These are phyloP conservation scores for Ruellia speciosa DNA, from an alignment of 305 asterid species.

Conservation along the genomic window DNA sequence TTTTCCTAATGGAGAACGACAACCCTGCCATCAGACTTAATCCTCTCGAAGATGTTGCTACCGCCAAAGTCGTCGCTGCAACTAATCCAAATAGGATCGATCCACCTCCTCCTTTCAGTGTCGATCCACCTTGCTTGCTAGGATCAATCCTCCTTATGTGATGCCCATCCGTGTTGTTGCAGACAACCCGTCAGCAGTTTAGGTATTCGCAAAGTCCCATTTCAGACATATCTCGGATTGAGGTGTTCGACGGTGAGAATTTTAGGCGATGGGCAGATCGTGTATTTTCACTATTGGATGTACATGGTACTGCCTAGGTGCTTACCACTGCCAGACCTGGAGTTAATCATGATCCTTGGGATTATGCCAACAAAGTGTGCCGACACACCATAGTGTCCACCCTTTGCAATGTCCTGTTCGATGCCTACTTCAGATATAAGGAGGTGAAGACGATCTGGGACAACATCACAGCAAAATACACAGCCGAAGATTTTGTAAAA, in stretches of 20 bases:
- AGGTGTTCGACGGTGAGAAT: neutral
- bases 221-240: neutral
- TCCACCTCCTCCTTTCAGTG: too few species aligned
- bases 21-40: too few species aligned
- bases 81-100: too few species aligned
- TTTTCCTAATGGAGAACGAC: too few species aligned
- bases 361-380: neutral
- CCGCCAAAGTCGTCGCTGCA: too few species aligned
- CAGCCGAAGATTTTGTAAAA: constrained; percentile 8
- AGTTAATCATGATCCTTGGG: neutral
- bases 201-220: too few species aligned
- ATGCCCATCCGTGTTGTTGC: too few species aligned
- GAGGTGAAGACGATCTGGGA: constrained; percentile 1
- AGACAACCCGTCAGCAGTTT: too few species aligned
- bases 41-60: too few species aligned
- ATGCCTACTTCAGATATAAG: neutral
- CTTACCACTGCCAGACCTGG: neutral
- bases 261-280: constrained; percentile 3
- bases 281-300: neutral
- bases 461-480: neutral
- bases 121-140: too few species aligned
- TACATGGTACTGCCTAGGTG: constrained; percentile 2
- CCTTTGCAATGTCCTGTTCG: neutral
- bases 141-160: too few species aligned
- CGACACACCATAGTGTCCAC: neutral